Base-by-base conservation (phyloP, 2,329 filamentous ascomycete genomes). In the Arthroderma sp. region DNA sequence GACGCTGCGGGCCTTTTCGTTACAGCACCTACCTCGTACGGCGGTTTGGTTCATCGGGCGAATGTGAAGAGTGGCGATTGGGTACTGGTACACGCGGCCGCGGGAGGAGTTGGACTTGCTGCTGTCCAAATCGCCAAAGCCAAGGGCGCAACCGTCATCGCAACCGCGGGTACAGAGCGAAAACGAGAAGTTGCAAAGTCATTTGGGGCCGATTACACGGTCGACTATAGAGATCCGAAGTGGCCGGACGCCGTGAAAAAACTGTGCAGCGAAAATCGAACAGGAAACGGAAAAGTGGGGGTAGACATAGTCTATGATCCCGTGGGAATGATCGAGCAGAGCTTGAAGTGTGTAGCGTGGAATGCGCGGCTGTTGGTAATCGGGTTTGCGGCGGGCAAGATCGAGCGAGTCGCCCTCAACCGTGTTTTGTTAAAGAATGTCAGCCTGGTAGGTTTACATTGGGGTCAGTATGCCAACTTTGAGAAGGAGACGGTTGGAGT, bases 241-340 rank as follows among this genome's bases (percentile, higher is more conserved):
- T 81, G 77, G 77, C 73, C 76, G 2, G 70, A 78, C 50, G 63
- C 78, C 49, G 86, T 95, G 40, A 84, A 84, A 68, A 78, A 77
- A 53, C 64, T 96, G 38, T 68, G 66, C 50, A 56, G 59, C 22
- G 50, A 58, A 49, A 53, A 69, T 38, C 54, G 67, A 47, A 89
- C 83, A 4, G 85, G 84, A 0, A 77, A 78, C 50, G 75, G 75
- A 1, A 68, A 72, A 37, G 60, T 61, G 0, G 79, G 87, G 7
- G 88, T 94, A 11, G 88, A 96, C 64, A 86, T 96, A 42, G 88
- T 96, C 22, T 96, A 86, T 67, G 89, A 96, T 62, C 87, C 89
- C 8, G 89, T 96, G 1, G 89, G 89, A 1, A 68, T 95, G 60
- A 85, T 95, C 41, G 86, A 93, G 53, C 75, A 79, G 59, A 86